Percentiles rank a stretch among this genome's conserved stretches.
Evolutionary conservation across 2,329 filamentous ascomycete genomes (phyloP).

Genomic region (Aureobasidium lini): DNA sequence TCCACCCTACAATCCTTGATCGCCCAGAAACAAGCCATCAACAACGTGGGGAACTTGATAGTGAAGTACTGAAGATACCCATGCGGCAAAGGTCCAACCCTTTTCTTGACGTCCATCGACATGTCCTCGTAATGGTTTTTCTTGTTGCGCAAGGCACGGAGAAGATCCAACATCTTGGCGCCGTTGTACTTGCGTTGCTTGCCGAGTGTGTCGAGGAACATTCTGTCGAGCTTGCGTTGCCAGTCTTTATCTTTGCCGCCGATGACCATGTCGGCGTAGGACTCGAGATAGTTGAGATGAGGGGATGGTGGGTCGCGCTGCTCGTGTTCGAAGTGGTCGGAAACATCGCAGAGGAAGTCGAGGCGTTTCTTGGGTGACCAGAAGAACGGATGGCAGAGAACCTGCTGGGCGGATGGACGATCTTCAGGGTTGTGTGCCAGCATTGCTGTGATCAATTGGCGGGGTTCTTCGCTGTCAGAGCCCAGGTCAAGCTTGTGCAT

Average conservation of each 20-base stretch:
- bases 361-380: constrained; percentile 86
- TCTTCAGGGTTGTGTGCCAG: constrained; percentile 55
- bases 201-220: constrained; percentile 81
- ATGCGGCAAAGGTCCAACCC: constrained; percentile 67
- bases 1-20: constrained; percentile 60
- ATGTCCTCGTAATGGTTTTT: constrained; percentile 97
- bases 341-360: constrained; percentile 89
- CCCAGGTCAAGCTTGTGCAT: constrained; percentile 48
- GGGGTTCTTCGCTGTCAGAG: constrained; percentile 77
- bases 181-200: constrained; percentile 96
- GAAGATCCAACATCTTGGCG: constrained; percentile 70
- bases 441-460: constrained; percentile 82
- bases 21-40: constrained; percentile 72
- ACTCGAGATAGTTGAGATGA: constrained; percentile 53
- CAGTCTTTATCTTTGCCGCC: constrained; percentile 59
- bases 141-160: constrained; percentile 89
- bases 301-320: constrained; percentile 70
- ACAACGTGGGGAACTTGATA: constrained; percentile 64
- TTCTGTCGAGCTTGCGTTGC: constrained; percentile 63
- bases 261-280: constrained; percentile 33
- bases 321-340: constrained; percentile 93
- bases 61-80: constrained; percentile 84
- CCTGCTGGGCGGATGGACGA: constrained; percentile 65
- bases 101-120: constrained; percentile 65
- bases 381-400: constrained; percentile 94